phyloP scores from a whole-genome alignment of 306 rosid species.

The Cyamopsis tetragonoloba region DNA sequence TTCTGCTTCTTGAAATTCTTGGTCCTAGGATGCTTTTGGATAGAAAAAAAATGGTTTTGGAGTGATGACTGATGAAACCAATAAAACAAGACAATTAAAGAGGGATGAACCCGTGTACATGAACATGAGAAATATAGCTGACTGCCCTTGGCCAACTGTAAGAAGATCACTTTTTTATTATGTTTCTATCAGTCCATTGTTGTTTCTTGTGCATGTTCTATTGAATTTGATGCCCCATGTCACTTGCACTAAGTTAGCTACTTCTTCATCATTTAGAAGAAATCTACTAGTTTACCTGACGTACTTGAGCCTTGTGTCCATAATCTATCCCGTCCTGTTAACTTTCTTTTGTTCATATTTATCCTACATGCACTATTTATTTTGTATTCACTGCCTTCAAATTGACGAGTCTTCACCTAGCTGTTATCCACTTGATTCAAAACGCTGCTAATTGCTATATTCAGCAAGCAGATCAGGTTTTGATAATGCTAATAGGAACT shows the following conservation, averaged over 20 bases:
- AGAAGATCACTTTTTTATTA: not conserved
- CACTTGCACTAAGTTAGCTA: not conserved
- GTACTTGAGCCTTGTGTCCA: not conserved
- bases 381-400: not conserved
- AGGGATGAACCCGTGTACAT: not conserved
- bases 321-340: not conserved
- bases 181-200: not conserved
- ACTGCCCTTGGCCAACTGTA: not conserved
- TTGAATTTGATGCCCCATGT: not conserved
- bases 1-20: not conserved
- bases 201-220: constrained; percentile 9
- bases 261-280: constrained; percentile 7
- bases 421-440: not conserved
- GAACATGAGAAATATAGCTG: not conserved
- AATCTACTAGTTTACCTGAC: not conserved
- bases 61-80: not conserved
- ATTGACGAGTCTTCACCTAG: not conserved
- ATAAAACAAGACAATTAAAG: not conserved
- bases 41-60: not conserved
- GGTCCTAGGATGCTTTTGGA: constrained; percentile 5
- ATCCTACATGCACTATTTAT: not conserved
- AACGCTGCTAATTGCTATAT: constrained; percentile 13
- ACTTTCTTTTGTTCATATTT: not conserved
- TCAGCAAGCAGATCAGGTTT: not conserved
- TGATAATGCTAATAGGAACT: constrained; percentile 4